Percentiles rank a stretch among this genome's conserved stretches.
These are phyloP conservation scores for Solanum lycopersicoides DNA, from an alignment of 257 asterid genomes.

Conservation along the genomic window DNA sequence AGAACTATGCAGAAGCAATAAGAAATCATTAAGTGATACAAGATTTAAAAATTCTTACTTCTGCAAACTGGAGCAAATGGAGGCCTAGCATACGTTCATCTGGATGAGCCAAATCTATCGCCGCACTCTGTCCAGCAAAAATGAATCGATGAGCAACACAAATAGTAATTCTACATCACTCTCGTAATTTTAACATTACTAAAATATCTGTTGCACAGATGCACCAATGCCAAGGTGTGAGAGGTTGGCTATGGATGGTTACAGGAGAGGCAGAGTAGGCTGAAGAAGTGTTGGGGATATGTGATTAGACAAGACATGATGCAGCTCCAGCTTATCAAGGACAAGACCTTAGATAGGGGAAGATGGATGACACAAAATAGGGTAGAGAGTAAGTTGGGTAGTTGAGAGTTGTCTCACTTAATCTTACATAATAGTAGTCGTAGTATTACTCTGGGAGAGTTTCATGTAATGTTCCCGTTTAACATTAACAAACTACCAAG, in stretches of 20 bases:
- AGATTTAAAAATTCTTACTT: constrained; percentile 26
- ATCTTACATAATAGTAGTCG: neutral
- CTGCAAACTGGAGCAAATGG: constrained; percentile 85
- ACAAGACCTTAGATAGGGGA: neutral
- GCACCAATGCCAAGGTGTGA: neutral
- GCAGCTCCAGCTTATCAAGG: neutral
- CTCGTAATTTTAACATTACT: neutral
- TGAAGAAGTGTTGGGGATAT: neutral
- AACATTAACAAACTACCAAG: neutral
- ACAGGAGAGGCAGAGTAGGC: neutral
- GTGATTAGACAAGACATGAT: neutral
- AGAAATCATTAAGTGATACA: neutral
- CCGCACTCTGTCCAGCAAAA: constrained; percentile 42
- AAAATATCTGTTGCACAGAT: neutral
- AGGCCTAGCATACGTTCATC: constrained; percentile 78
- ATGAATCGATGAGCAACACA: neutral
- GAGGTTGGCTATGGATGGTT: neutral
- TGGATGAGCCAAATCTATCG: constrained; percentile 55
- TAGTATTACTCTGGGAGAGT: neutral
- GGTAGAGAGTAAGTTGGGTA: neutral
- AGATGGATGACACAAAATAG: neutral
- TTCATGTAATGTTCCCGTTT: neutral
- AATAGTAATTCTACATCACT: neutral
- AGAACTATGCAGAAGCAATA: neutral
- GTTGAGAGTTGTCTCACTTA: neutral